Conservation (phyloP, 441 rosid species). For the Jatropha multifida region DNA sequence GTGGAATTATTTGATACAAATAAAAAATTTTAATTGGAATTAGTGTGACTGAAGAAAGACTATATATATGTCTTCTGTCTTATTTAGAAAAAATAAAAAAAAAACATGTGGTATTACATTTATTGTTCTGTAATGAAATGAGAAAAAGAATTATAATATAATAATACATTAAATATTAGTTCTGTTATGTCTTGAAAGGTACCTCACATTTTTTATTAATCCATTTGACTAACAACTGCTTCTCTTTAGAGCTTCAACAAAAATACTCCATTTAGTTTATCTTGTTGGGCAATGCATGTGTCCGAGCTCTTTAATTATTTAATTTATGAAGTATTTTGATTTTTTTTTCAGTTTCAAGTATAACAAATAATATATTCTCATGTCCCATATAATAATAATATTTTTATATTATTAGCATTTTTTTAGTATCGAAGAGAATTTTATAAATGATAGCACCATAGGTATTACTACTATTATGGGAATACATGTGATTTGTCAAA, state of each 20-base stretch:
- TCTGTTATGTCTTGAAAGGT: constrained; percentile 15
- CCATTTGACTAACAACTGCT: neutral
- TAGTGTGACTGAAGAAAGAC: neutral
- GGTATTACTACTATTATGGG: no score
- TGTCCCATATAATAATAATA: neutral
- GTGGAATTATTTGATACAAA: constrained; percentile 10
- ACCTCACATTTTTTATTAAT: neutral
- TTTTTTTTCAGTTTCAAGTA: neutral
- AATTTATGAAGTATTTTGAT: no score
- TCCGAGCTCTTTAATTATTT: neutral
- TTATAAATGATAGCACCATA: no score
- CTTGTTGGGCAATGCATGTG: neutral
- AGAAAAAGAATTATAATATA: neutral
- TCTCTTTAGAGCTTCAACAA: neutral
- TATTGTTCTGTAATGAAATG: neutral
- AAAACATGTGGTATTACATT: neutral
- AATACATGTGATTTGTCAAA: no score
- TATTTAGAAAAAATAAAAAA: neutral
- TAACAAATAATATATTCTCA: neutral
- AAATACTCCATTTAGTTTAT: neutral
- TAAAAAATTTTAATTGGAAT: neutral
- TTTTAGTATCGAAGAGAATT: no score
- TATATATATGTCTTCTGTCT: neutral
- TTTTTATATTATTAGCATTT: neutral
- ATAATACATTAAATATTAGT: neutral